A percentile compares a stretch with the other conserved stretches of the same genome.
Conservation (phyloP, 1,139 yeast species). For the Diutina sp. region DNA sequence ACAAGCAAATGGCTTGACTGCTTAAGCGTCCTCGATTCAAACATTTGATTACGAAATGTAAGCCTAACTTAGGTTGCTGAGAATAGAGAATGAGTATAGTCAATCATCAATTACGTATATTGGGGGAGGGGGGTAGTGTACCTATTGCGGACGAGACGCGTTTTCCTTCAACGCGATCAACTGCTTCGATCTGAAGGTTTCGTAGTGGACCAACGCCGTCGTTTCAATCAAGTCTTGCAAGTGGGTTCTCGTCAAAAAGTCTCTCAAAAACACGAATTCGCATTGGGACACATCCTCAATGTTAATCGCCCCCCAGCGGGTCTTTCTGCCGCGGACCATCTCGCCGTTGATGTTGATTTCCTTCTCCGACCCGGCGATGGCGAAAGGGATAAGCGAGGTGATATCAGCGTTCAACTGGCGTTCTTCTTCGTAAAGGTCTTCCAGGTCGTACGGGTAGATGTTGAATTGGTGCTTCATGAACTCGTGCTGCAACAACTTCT, state of each 20-base stretch:
- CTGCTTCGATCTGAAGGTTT: constrained; percentile 86
- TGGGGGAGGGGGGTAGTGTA: background rate
- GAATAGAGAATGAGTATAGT: too few species aligned
- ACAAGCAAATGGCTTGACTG: too few species aligned
- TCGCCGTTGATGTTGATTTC: constrained; percentile 67
- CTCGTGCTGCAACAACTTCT: constrained; percentile 65
- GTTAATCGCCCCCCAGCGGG: constrained; percentile 86
- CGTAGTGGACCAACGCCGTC: constrained; percentile 81
- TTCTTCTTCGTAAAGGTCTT: constrained; percentile 66
- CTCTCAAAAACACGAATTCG: constrained; percentile 88
- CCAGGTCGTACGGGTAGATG: constrained; percentile 78
- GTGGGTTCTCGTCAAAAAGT: constrained; percentile 89
- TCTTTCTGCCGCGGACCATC: constrained; percentile 77
- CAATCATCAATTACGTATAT: background rate
- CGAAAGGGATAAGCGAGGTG: constrained; percentile 80
- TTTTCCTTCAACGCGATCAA: constrained; percentile 88
- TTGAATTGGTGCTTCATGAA: constrained; percentile 62
- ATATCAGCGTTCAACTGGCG: constrained; percentile 67
- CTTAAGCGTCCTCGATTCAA: too few species aligned
- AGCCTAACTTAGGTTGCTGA: too few species aligned
- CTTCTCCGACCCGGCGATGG: constrained; percentile 85
- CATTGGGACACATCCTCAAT: constrained; percentile 92
- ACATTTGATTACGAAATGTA: too few species aligned
- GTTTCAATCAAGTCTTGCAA: constrained; percentile 93
- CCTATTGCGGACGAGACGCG: constrained; percentile 28